Evolutionary conservation across 2,329 filamentous ascomycete species (phyloP), one percentile per base, ranked within the genome.

Genomic region (Stenocarpella maydis): DNA sequence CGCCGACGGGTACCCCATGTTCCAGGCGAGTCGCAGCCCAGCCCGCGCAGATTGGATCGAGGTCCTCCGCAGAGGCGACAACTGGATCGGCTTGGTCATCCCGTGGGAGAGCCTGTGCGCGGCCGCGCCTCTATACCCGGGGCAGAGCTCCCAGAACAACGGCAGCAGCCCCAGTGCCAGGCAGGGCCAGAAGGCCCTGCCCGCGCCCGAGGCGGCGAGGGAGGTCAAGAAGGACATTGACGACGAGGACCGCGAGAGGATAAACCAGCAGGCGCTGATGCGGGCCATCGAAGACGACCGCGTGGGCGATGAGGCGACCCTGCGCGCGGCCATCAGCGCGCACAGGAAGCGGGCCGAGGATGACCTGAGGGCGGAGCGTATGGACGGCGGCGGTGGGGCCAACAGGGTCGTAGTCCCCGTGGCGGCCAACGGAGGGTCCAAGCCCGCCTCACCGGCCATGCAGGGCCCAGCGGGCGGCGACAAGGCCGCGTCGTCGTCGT

Each of bases 11-110:
- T 95, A 93, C 74, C 93, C 93, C 0, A 87, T 95, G 60, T 95
- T 97, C 76, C 89, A 94, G 72, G 85, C 90, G 0, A 89, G 90
- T 28, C 85, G 91, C 61, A 91, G 88, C 4, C 90, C 92, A 1
- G 90, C 92, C 2, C 89, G 92, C 64, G 87, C 90, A 3, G 93
- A 97, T 79, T 97, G 93, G 93, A 88, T 91, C 58, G 92, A 95
- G 78, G 84, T 95, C 0, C 78, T 96, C 12, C 86, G 90, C 0
- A 86, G 88, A 37, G 85, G 87, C 0, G 84, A 88, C 41, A 92
- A 93, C 76, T 94, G 91, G 90, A 85, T 95, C 64, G 84, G 87
- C 8, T 84, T 96, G 10, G 77, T 80, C 2, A 80, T 85, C 4
- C 84, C 85, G 1, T 96, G 93, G 93, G 92, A 95, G 72, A 82